Conservation (phyloP, 1,284 basidiomycete genomes). For the Papiliotrema nemorosa region DNA sequence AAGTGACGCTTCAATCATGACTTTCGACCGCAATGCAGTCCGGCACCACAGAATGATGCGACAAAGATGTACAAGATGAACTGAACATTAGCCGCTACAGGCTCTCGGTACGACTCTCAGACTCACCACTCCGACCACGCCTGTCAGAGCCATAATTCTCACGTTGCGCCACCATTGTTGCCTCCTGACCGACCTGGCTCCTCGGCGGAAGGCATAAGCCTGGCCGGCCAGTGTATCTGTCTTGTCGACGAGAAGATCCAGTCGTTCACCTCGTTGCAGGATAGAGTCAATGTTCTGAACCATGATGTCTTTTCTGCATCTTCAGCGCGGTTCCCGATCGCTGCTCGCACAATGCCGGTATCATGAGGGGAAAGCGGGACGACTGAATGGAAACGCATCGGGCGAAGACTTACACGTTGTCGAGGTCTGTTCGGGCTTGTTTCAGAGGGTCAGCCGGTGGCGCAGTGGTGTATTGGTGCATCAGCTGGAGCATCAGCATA, state of each 20-base stretch:
- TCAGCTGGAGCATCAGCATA: conserved; percentile 52
- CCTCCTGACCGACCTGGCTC: conserved; percentile 77
- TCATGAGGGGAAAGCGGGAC: not conserved
- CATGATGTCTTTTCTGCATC: conserved; percentile 80
- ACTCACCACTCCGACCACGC: conserved; percentile 72
- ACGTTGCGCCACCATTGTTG: conserved; percentile 98
- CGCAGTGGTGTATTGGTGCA: conserved; percentile 80
- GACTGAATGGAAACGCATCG: not conserved
- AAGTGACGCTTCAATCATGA: conserved; percentile 11
- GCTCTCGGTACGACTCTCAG: not conserved
- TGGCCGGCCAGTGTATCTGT: conserved; percentile 94
- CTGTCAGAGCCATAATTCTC: conserved; percentile 67
- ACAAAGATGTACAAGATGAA: conserved; percentile 72
- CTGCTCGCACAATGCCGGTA: not conserved
- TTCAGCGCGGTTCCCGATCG: not conserved
- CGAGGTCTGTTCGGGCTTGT: conserved; percentile 84
- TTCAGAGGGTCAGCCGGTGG: conserved; percentile 89
- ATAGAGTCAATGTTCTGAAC: conserved; percentile 91
- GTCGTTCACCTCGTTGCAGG: conserved; percentile 86
- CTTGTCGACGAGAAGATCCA: conserved; percentile 94
- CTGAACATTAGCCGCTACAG: conserved; percentile 43
- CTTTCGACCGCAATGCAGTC: conserved; percentile 34
- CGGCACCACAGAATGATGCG: conserved; percentile 80
- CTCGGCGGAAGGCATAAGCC: conserved; percentile 90
- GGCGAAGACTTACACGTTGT: conserved; percentile 60